Conservation (phyloP, 78 protist genomes). For the Monosiga brevicollis region DNA sequence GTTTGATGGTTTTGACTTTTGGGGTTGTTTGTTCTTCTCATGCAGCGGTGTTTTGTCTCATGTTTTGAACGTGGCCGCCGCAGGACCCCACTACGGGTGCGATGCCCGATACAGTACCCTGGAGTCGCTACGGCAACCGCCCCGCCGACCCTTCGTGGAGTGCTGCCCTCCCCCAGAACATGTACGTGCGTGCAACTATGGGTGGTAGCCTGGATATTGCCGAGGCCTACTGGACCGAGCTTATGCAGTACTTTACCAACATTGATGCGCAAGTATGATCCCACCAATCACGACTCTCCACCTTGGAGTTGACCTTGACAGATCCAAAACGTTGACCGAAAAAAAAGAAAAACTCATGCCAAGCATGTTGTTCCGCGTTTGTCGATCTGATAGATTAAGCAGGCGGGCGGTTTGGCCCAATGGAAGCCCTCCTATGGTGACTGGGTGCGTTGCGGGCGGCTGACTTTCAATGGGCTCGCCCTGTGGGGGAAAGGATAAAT, state of each 20-base stretch:
- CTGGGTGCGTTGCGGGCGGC: background rate
- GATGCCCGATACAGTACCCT: constrained; percentile 42
- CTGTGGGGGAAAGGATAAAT: no score
- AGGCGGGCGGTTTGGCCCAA: background rate
- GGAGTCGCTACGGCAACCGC: constrained; percentile 6
- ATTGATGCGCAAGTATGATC: background rate
- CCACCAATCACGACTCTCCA: no score
- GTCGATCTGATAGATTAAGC: no score
- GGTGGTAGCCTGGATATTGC: background rate
- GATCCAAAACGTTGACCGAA: no score
- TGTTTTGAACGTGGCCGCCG: background rate
- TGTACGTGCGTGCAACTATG: background rate
- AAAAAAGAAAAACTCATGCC: no score
- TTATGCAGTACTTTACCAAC: background rate
- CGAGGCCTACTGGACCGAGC: background rate
- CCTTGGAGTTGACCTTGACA: no score
- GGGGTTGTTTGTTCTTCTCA: background rate
- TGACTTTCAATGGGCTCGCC: no score
- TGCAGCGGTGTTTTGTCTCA: background rate
- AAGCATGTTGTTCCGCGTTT: no score
- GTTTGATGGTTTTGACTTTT: background rate
- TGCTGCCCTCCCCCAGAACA: constrained; percentile 1
- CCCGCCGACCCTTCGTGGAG: constrained; percentile 42
- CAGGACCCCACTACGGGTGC: constrained; percentile 7
- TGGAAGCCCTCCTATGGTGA: background rate